Evolutionary conservation across 2,329 filamentous ascomycete species (phyloP), one percentile per base, ranked within the genome.

Genomic region (Albifimbria verrucaria): DNA sequence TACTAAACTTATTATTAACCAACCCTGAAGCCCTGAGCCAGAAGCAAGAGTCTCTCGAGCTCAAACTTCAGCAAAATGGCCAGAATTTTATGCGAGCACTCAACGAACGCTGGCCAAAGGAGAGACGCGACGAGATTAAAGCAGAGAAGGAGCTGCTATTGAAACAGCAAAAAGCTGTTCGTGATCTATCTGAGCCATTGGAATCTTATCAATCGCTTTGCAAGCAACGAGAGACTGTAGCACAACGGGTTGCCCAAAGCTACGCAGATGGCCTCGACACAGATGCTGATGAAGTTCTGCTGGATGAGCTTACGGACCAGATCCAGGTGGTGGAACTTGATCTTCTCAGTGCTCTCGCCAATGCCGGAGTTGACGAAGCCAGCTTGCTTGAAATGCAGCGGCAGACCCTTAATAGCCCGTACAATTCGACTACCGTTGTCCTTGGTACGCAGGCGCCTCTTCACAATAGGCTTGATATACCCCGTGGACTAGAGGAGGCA

Each of bases 261-360:
- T 85, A 82, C 55, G 73, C 72, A 15, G 72, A 79, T 10, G 75
- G 75, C 22, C 62, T 77, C 15, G 76, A 83, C 47, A 83, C 77
- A 1, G 74, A 78, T 2, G 75, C 77, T 10, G 77, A 81, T 21
- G 80, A 84, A 59, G 61, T 65, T 28, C 72, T 69, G 41, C 66
- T 83, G 9, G 79, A 82, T 53, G 70, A 76, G 32, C 61, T 84
- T 36, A 73, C 73, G 11, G 71, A 71, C 48, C 62, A 73, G 50
- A 67, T 83, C 15, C 72, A 75, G 52, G 61, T 67, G 36, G 72
- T 72, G 55, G 79, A 81, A 56, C 63, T 68, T 21, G 59, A 59
- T 1, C 65, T 84, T 20, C 66, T 75, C 23, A 63, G 64, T 43
- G 66, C 67, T 17, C 68, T 84, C 1, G 55, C 71, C 2, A 68